These are phyloP conservation scores for Diaporthe sp. DNA, from an alignment of 2,329 filamentous ascomycete genomes.

Conservation along the genomic window DNA sequence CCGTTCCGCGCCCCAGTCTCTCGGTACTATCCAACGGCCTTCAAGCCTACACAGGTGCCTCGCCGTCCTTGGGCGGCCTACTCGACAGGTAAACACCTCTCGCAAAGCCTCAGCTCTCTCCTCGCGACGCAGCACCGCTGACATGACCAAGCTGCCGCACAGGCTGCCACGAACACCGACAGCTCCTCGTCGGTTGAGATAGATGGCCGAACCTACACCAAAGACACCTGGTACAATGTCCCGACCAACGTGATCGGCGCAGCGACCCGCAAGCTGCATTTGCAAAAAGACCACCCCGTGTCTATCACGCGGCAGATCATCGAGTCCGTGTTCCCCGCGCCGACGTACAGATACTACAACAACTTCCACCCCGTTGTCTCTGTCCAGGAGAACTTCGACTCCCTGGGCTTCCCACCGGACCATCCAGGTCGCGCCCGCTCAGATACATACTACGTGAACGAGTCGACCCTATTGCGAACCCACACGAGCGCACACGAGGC, in stretches of 20 bases:
- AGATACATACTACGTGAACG: constrained; percentile 97
- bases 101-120: neutral
- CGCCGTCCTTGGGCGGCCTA: constrained; percentile 29
- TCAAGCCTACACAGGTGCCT: neutral
- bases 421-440: constrained; percentile 89
- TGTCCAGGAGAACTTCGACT: constrained; percentile 92
- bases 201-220: constrained; percentile 72
- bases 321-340: constrained; percentile 84
- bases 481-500: constrained; percentile 96
- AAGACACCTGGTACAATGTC: constrained; percentile 88
- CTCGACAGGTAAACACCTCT: constrained; percentile 39
- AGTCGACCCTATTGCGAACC: constrained; percentile 85
- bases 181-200: constrained; percentile 63
- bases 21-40: constrained; percentile 14
- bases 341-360: constrained; percentile 82
- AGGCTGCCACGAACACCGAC: constrained; percentile 16
- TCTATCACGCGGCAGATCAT: constrained; percentile 93
- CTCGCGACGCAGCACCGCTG: constrained; percentile 33
- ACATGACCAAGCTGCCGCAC: constrained; percentile 41
- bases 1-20: constrained; percentile 4
- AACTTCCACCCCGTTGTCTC: constrained; percentile 86
- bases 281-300: constrained; percentile 91
- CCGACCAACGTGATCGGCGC: constrained; percentile 80
- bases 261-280: constrained; percentile 83
- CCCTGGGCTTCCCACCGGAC: constrained; percentile 88